phyloP scores from a whole-genome alignment of 495 filamentous ascomycete genomes.

The Trichoderma gamsii region DNA sequence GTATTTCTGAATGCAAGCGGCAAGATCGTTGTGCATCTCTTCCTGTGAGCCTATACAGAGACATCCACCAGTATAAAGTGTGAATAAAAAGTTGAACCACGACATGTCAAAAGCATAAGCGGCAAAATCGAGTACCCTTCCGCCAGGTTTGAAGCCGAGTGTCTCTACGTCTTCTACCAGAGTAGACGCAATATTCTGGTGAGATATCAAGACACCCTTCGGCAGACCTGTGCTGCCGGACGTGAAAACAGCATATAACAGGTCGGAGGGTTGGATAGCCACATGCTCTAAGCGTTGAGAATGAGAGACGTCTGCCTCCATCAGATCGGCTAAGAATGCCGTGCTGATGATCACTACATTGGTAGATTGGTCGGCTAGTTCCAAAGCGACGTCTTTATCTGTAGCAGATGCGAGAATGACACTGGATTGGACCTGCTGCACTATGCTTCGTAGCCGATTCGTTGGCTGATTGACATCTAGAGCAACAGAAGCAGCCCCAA shows the following conservation, averaged over 20 bases:
- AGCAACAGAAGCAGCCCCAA: not conserved
- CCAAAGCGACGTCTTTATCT: not conserved
- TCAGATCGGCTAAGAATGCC: not conserved
- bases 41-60: not conserved
- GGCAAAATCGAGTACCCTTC: not conserved
- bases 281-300: not conserved
- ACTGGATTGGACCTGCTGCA: not conserved
- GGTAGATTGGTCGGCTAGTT: not conserved
- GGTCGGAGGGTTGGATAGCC: slow-evolving; percentile 33
- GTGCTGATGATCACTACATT: not conserved
- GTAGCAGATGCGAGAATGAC: not conserved
- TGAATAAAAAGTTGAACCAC: not conserved
- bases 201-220: slow-evolving; percentile 37
- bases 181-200: slow-evolving; percentile 19
- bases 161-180: not conserved
- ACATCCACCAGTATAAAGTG: not conserved
- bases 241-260: slow-evolving; percentile 39
- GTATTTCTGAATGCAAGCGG: not conserved
- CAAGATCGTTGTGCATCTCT: not conserved
- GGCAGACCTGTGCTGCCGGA: slow-evolving; percentile 29
- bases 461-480: not conserved
- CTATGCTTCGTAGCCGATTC: not conserved
- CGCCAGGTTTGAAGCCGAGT: not conserved
- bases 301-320: not conserved
- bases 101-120: not conserved